A percentile compares a stretch with the other conserved stretches of the same genome.
phyloP scores from a whole-genome alignment of 225 moss, liverwort and hornwort species.

The Pseudoscleropodium purum region DNA sequence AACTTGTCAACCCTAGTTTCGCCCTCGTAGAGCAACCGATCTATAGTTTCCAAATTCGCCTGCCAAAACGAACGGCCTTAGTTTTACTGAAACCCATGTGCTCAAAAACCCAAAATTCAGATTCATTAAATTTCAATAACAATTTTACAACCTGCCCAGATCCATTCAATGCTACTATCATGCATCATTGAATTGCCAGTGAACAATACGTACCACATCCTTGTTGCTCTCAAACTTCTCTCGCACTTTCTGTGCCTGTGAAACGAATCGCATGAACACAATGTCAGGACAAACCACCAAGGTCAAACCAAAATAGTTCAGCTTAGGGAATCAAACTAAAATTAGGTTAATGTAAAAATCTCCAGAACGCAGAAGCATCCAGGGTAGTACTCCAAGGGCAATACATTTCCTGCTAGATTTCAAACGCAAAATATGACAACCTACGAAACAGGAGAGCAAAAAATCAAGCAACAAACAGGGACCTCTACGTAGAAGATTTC shows the following conservation, averaged over 20 bases:
- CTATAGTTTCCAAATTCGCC: constrained; percentile 64
- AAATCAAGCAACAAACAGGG: neutral
- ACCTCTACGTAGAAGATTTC: constrained; percentile 91
- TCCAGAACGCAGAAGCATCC: neutral
- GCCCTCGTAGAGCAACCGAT: constrained; percentile 68
- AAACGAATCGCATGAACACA: neutral
- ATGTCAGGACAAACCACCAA: neutral
- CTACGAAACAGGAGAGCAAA: neutral
- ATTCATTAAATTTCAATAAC: neutral
- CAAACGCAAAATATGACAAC: neutral
- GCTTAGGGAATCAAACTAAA: neutral
- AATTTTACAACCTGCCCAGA: neutral
- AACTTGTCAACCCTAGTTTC: constrained; percentile 57
- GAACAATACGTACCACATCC: constrained; percentile 53
- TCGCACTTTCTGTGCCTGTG: constrained; percentile 75
- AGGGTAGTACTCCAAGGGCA: no score
- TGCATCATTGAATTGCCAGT: neutral
- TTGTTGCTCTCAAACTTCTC: constrained; percentile 74
- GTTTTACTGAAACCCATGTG: neutral
- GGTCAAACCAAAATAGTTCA: neutral
- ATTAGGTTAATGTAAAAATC: neutral
- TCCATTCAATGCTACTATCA: neutral
- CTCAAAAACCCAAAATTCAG: neutral
- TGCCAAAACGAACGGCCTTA: neutral
- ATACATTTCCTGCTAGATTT: neutral